Evolutionary conservation across 2,329 filamentous ascomycete genomes (phyloP).

Genomic region (Xylaria digitata): DNA sequence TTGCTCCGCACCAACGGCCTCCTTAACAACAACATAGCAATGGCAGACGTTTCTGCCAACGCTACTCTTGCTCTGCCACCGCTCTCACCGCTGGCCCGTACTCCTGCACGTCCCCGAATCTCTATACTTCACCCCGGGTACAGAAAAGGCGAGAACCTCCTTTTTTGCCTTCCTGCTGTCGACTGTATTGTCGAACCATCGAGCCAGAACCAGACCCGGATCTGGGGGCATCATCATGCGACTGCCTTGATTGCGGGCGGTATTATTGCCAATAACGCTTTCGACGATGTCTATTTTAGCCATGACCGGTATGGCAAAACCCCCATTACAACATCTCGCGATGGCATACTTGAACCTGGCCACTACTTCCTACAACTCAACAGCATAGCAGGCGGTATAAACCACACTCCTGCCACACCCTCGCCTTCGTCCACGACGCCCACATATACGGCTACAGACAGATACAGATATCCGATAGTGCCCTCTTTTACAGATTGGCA

Average conservation of each 20-base stretch:
- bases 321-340: not conserved
- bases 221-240: slow-evolving; percentile 7
- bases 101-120: not conserved
- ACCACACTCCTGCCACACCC: not conserved
- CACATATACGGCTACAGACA: not conserved
- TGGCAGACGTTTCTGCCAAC: not conserved
- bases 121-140: slow-evolving; percentile 20
- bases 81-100: not conserved
- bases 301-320: slow-evolving; percentile 13
- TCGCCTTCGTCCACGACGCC: too few relatives aligned
- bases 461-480: slow-evolving; percentile 22
- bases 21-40: too few relatives aligned
- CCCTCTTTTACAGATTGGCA: slow-evolving; percentile 9
- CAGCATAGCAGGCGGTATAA: not conserved
- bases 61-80: slow-evolving; percentile 2
- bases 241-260: slow-evolving; percentile 7
- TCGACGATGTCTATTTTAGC: slow-evolving; percentile 12
- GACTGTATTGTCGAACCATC: slow-evolving; percentile 5
- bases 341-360: slow-evolving; percentile 9
- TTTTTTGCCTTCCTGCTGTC: slow-evolving; percentile 13
- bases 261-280: slow-evolving; percentile 17
- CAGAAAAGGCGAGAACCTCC: slow-evolving; percentile 3
- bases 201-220: not conserved
- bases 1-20: too few relatives aligned
- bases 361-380: slow-evolving; percentile 16